Evolutionary conservation across 371 early-diverging fungal species (phyloP).

Genomic region (Mucor sp.): DNA sequence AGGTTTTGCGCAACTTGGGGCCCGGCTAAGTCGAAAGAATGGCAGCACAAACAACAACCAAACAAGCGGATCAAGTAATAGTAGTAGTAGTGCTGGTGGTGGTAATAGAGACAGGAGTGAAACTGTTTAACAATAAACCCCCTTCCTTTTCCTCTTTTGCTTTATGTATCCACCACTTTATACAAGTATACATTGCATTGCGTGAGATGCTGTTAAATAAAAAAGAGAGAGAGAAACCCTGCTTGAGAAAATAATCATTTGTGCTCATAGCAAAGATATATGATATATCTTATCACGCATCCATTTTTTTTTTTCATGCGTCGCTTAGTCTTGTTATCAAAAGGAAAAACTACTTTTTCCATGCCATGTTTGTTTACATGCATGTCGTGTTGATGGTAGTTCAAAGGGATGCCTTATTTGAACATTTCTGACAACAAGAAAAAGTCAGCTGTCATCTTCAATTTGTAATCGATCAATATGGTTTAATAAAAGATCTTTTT

Average conservation of each 20-base stretch:
- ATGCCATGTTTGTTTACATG: neutral
- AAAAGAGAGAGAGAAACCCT: no score
- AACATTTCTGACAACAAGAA: neutral
- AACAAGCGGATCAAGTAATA: neutral
- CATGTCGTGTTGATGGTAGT: neutral
- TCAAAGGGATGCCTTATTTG: neutral
- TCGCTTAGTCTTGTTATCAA: neutral
- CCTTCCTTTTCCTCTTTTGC: neutral
- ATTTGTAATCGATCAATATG: neutral
- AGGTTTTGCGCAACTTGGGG: conserved; percentile 15
- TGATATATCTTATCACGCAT: neutral
- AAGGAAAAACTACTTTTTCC: neutral
- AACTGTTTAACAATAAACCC: conserved; percentile 4
- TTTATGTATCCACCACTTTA: neutral
- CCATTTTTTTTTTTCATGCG: neutral
- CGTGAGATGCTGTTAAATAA: no score
- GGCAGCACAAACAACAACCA: neutral
- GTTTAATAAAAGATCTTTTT: neutral
- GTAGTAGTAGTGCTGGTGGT: neutral
- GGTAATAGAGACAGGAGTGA: conserved; percentile 16
- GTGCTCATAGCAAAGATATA: neutral
- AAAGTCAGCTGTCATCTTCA: conserved; percentile 3
- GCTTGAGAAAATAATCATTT: neutral
- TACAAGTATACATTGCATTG: neutral
- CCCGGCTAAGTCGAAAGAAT: conserved; percentile 4